Conservation (phyloP, 768 basidiomycete genomes). For the Epithele typhae region DNA sequence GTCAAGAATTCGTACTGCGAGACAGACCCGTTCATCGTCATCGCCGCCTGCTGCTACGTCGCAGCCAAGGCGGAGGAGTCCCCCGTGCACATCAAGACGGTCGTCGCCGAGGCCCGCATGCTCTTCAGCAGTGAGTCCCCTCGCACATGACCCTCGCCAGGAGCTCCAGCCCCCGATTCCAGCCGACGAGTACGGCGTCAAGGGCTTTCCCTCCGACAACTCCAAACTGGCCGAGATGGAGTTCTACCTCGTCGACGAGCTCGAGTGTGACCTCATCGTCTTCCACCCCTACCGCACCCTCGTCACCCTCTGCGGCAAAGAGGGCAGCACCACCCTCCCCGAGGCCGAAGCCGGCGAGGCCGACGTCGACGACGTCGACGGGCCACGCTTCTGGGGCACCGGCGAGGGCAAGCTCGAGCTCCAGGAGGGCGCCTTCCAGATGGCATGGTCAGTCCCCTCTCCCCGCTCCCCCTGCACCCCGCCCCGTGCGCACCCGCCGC, state of each 20-base stretch:
- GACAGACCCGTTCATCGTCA: constrained; percentile 91
- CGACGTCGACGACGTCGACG: constrained; percentile 52
- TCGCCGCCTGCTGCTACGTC: constrained; percentile 91
- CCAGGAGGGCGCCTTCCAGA: constrained; percentile 74
- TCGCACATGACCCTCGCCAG: constrained; percentile 33
- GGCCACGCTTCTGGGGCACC: constrained; percentile 71
- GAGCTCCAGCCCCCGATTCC: background rate
- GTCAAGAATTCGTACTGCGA: constrained; percentile 94
- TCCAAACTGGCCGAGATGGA: constrained; percentile 97
- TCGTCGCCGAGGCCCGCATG: constrained; percentile 76
- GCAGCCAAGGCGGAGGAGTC: constrained; percentile 97
- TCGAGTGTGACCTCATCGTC: constrained; percentile 88
- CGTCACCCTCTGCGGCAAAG: constrained; percentile 67
- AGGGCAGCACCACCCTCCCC: constrained; percentile 35
- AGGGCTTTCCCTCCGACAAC: constrained; percentile 83
- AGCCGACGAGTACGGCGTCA: constrained; percentile 69
- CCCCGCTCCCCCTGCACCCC: background rate
- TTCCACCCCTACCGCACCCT: constrained; percentile 96
- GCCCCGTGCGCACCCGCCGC: background rate
- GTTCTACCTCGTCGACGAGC: constrained; percentile 94
- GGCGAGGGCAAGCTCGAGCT: constrained; percentile 77
- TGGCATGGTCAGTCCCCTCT: constrained; percentile 68
- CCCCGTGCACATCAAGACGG: constrained; percentile 90
- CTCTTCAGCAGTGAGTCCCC: constrained; percentile 47
- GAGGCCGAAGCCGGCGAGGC: constrained; percentile 53